Percentiles rank a stretch among this genome's conserved stretches.
phyloP scores from a whole-genome alignment of 2,329 filamentous ascomycete genomes.

The Calcarisporium arbuscula region DNA sequence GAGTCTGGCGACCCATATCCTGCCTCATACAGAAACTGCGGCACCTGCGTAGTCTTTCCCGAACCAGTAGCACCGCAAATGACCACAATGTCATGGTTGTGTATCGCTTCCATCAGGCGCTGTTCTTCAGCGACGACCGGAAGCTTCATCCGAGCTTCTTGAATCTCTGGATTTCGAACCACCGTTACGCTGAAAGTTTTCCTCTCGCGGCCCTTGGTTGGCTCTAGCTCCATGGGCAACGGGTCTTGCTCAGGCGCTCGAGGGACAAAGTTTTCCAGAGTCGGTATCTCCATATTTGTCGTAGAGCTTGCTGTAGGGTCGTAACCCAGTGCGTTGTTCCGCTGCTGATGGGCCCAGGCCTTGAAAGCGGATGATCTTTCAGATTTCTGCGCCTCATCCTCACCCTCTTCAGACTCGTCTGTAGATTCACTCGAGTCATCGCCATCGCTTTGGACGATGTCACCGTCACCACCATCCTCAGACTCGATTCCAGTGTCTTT shows the following conservation, averaged over 20 bases:
- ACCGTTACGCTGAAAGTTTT: slow-evolving; percentile 74
- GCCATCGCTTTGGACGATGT: no score
- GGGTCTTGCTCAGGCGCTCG: slow-evolving; percentile 65
- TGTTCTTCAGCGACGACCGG: slow-evolving; percentile 95
- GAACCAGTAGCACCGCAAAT: slow-evolving; percentile 94
- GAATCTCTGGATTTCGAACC: slow-evolving; percentile 63
- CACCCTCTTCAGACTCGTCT: slow-evolving; percentile 22
- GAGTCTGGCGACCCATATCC: slow-evolving; percentile 77
- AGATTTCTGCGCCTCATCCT: slow-evolving; percentile 18
- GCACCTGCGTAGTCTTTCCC: slow-evolving; percentile 95
- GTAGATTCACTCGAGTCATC: slow-evolving; percentile 27
- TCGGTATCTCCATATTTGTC: slow-evolving; percentile 44
- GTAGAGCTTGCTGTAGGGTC: slow-evolving; percentile 38
- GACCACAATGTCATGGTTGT: slow-evolving; percentile 84
- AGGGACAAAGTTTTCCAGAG: slow-evolving; percentile 57
- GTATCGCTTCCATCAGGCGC: slow-evolving; percentile 94
- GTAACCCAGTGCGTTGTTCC: slow-evolving; percentile 75
- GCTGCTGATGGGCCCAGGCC: slow-evolving; percentile 80
- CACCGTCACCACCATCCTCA: slow-evolving; percentile 22
- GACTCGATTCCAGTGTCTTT: slow-evolving; percentile 18
- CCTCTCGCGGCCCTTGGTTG: slow-evolving; percentile 52
- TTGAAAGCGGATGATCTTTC: slow-evolving; percentile 69
- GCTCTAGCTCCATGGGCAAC: slow-evolving; percentile 58
- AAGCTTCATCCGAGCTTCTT: slow-evolving; percentile 69
- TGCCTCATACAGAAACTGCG: slow-evolving; percentile 91